Conservation (phyloP, 305 asterid genomes). For the Fraxinus greggii region DNA sequence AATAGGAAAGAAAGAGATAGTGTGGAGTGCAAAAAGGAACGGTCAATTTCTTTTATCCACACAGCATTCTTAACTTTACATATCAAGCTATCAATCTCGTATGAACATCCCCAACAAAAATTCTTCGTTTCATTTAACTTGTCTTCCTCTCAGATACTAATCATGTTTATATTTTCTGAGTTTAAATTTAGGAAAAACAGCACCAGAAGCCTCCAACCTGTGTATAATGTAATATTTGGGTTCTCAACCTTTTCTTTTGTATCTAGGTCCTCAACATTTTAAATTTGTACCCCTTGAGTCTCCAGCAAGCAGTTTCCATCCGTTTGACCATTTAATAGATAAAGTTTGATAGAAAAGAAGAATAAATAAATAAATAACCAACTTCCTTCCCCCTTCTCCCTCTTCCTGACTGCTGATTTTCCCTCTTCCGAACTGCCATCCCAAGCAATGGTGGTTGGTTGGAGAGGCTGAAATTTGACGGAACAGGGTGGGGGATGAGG, state of each 20-base stretch:
- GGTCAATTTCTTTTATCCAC: not conserved
- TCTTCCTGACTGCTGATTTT: not conserved
- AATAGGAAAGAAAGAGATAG: not conserved
- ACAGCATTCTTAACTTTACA: not conserved
- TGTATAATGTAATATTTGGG: not conserved
- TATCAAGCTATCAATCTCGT: not conserved
- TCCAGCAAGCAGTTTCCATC: not conserved
- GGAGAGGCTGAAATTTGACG: not conserved
- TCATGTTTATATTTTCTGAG: not conserved
- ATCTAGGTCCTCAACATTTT: not conserved
- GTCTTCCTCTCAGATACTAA: not conserved
- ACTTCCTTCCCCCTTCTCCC: not conserved
- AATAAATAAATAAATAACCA: not conserved
- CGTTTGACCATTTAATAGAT: not conserved
- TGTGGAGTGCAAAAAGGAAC: not conserved
- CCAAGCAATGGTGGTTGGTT: not conserved
- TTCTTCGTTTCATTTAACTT: not conserved
- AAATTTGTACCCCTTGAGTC: not conserved
- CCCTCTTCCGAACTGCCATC: not conserved
- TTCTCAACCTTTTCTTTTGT: not conserved
- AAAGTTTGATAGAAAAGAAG: not conserved
- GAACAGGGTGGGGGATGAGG: not conserved
- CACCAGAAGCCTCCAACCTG: not conserved
- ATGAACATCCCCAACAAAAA: not conserved
- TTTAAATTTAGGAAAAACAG: not conserved